These are phyloP conservation scores for Russula ochroleuca DNA, from an alignment of 768 basidiomycete species.

Conservation along the genomic window DNA sequence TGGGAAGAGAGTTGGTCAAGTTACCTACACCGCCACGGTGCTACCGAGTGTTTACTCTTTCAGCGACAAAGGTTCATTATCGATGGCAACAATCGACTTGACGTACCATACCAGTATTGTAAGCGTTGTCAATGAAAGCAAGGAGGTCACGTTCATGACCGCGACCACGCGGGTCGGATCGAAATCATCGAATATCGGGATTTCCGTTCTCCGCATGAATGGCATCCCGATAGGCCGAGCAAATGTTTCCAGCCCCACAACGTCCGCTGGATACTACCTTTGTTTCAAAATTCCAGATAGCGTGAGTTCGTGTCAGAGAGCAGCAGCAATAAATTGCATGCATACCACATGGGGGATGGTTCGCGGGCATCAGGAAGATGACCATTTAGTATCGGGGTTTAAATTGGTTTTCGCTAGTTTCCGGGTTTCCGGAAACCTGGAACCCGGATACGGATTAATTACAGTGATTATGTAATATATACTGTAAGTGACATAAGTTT, in stretches of 20 bases:
- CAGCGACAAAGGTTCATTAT: too few relatives aligned
- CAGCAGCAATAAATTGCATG: background rate
- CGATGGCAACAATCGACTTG: background rate
- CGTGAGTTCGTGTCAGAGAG: too few relatives aligned
- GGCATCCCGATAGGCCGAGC: constrained; percentile 66
- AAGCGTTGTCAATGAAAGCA: constrained; percentile 7
- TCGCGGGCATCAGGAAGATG: too few relatives aligned
- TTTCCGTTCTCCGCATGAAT: background rate
- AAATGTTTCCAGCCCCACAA: constrained; percentile 83
- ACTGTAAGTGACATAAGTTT: too few relatives aligned
- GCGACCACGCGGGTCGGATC: constrained; percentile 26
- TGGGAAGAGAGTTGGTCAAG: constrained; percentile 33
- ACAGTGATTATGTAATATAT: too few relatives aligned
- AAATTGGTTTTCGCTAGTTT: too few relatives aligned
- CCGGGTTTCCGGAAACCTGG: too few relatives aligned
- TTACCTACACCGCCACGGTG: constrained; percentile 61
- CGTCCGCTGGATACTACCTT: constrained; percentile 61
- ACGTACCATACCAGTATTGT: constrained; percentile 9
- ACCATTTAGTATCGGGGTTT: too few relatives aligned
- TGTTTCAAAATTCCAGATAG: background rate
- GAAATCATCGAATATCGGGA: background rate
- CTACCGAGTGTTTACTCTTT: background rate
- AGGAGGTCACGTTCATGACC: constrained; percentile 33
- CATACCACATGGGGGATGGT: constrained; percentile 40
- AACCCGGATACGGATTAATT: too few relatives aligned